phyloP scores from a whole-genome alignment of 495 filamentous ascomycete species.

The Tuber aestivum region DNA sequence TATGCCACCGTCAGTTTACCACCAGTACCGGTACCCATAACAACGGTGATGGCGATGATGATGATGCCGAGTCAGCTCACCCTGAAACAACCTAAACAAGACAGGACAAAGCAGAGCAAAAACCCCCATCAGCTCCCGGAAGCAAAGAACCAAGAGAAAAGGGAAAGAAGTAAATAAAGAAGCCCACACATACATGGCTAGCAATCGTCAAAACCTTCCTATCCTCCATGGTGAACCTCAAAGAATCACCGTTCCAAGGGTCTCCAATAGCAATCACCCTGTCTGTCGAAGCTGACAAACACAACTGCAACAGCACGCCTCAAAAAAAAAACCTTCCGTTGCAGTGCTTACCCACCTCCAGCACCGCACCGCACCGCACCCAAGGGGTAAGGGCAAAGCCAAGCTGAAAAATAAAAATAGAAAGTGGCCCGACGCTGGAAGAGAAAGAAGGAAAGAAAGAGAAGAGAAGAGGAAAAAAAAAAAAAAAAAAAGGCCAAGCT shows the following conservation, averaged over 20 bases:
- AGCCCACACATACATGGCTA: conserved; percentile 80
- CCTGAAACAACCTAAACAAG: conserved; percentile 37
- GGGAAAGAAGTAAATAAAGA: not conserved
- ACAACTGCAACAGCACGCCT: not conserved
- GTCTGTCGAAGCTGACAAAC: not conserved
- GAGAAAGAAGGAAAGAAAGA: not conserved
- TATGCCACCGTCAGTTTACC: conserved; percentile 19
- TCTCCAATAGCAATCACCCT: not conserved
- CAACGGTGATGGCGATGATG: conserved; percentile 10
- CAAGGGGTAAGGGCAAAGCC: not conserved
- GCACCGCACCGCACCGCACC: not conserved
- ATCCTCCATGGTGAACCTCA: conserved; percentile 13
- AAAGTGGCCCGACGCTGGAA: not conserved
- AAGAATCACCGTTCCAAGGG: not conserved
- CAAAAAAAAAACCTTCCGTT: not conserved
- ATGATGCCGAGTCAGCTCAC: conserved; percentile 20
- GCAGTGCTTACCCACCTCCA: not conserved
- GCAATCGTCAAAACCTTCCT: conserved; percentile 74
- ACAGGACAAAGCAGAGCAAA: not conserved
- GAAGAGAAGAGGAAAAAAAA: not conserved
- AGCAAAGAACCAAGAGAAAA: conserved; percentile 6
- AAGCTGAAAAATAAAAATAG: not conserved
- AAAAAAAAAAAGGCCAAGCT: not conserved
- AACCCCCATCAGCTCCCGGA: not conserved
- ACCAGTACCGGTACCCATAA: not conserved